These are phyloP conservation scores for Austroboletus novae-zelandiae DNA, from an alignment of 1,284 basidiomycete genomes.

Conservation along the genomic window DNA sequence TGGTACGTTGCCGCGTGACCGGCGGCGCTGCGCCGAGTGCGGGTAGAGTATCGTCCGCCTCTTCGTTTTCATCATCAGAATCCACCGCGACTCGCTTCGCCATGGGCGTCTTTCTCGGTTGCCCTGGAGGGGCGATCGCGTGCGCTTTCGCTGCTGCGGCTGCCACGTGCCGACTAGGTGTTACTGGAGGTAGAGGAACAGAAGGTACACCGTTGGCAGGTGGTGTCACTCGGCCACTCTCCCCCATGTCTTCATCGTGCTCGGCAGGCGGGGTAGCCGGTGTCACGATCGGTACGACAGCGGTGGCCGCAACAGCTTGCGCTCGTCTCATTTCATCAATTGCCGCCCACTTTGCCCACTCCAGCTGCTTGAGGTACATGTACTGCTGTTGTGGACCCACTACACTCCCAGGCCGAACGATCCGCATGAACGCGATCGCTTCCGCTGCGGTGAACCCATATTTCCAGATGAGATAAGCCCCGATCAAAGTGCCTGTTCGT, in stretches of 20 bases:
- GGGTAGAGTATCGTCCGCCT: conserved; percentile 62
- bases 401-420: conserved; percentile 93
- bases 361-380: conserved; percentile 93
- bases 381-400: conserved; percentile 95
- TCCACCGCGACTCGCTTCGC: conserved; percentile 63
- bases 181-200: conserved; percentile 63
- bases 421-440: conserved; percentile 97
- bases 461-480: conserved; percentile 98
- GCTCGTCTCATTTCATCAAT: conserved; percentile 65
- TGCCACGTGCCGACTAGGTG: conserved; percentile 71
- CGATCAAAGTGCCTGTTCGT: conserved; percentile 92
- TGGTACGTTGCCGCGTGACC: conserved; percentile 40
- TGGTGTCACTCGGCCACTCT: conserved; percentile 38
- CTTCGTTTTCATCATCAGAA: conserved; percentile 52
- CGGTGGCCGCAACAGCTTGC: conserved; percentile 45
- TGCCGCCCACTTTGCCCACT: conserved; percentile 93
- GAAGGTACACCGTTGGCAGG: conserved; percentile 30
- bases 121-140: conserved; percentile 71
- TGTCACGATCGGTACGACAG: conserved; percentile 51
- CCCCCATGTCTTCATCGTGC: conserved; percentile 54
- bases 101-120: conserved; percentile 82
- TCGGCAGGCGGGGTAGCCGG: conserved; percentile 83
- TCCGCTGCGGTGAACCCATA: conserved; percentile 99
- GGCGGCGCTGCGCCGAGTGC: conserved; percentile 52
- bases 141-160: conserved; percentile 64